Evolutionary conservation across 176 grass and related monocot species (phyloP).

Genomic region (Phragmites australis): DNA sequence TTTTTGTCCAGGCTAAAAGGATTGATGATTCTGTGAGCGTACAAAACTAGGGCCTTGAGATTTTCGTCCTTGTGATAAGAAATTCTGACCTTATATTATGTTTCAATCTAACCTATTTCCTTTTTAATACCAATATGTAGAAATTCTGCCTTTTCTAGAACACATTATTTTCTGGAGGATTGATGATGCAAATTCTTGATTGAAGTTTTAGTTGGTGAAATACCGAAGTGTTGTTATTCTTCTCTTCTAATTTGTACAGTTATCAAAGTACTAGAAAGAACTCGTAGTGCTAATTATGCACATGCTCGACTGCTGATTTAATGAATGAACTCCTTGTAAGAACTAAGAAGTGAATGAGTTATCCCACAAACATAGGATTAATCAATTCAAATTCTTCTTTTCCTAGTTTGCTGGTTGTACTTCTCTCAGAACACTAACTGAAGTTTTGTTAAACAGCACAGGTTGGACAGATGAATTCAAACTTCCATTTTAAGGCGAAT

Average conservation of each 20-base stretch:
- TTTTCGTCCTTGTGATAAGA: constrained; percentile 23
- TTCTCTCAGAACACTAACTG: constrained; percentile 17
- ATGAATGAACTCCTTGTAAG: constrained; percentile 7
- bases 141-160: not conserved
- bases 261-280: not conserved
- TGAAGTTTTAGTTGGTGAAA: constrained; percentile 15
- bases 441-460: constrained; percentile 2
- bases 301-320: not conserved
- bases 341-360: constrained; percentile 2
- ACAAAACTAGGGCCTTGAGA: not conserved
- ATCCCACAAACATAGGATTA: not conserved
- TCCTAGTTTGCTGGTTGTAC: not conserved
- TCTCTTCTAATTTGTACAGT: not conserved
- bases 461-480: constrained; percentile 25
- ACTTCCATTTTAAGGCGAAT: constrained; percentile 20
- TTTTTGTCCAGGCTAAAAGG: not conserved
- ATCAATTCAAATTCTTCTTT: not conserved
- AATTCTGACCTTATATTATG: not conserved
- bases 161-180: not conserved
- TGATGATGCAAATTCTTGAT: not conserved
- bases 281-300: not conserved
- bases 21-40: not conserved
- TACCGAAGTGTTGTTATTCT: not conserved
- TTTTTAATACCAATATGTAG: not conserved
- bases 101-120: not conserved